Percentiles rank a stretch among this genome's conserved stretches.
These are phyloP conservation scores for Hirsutella rhossiliensis DNA, from an alignment of 2,329 filamentous ascomycete genomes.

Conservation along the genomic window DNA sequence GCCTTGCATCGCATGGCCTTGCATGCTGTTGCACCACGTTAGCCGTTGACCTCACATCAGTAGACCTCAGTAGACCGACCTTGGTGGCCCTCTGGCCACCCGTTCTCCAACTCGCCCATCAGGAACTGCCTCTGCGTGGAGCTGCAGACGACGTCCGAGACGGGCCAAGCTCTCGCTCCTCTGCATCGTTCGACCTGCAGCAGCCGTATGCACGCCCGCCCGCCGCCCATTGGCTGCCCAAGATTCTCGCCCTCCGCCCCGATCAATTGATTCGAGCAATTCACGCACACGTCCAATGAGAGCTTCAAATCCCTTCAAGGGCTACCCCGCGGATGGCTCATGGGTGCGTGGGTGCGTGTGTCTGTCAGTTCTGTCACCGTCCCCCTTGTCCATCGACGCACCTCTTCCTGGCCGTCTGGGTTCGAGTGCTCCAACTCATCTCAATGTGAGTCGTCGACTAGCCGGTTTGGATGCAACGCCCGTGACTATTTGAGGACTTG, in stretches of 20 bases:
- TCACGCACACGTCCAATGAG: not conserved
- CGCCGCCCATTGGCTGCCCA: not conserved
- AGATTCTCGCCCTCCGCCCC: not conserved
- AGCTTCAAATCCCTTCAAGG: not conserved
- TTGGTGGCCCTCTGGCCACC: not conserved
- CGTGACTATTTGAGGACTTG: not conserved
- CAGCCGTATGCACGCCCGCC: not conserved
- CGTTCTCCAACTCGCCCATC: not conserved
- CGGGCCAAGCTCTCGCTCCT: not conserved
- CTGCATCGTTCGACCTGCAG: slow-evolving; percentile 1
- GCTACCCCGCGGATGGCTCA: slow-evolving; percentile 1
- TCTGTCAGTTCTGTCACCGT: not conserved
- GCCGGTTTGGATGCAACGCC: not conserved
- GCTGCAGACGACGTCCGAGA: slow-evolving; percentile 2
- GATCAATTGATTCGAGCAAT: not conserved
- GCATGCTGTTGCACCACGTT: not conserved
- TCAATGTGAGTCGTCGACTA: no score
- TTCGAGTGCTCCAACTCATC: no score
- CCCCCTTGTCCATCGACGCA: not conserved
- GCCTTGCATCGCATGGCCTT: not conserved
- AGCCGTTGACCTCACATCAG: no score
- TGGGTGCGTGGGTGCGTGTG: not conserved
- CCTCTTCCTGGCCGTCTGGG: not conserved
- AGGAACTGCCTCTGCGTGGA: slow-evolving; percentile 1
- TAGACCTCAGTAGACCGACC: not conserved